These are phyloP conservation scores for Moniliophthora roreri DNA, from an alignment of 1,284 basidiomycete genomes.

Conservation along the genomic window DNA sequence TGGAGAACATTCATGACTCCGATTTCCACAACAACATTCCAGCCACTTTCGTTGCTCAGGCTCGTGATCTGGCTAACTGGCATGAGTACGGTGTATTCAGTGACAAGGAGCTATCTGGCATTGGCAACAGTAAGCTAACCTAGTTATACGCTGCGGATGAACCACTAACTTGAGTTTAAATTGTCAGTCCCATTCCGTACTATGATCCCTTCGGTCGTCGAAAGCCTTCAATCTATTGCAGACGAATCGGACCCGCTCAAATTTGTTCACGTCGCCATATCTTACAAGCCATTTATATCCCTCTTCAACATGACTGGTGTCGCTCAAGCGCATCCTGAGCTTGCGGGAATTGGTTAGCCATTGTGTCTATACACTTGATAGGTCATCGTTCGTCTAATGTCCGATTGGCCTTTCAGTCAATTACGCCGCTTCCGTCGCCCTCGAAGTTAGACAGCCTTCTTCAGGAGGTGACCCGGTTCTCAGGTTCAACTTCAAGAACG, in stretches of 20 bases:
- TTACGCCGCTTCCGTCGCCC: slow-evolving; percentile 68
- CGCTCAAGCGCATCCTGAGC: slow-evolving; percentile 47
- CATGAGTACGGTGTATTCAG: slow-evolving; percentile 77
- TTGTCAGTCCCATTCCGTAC: slow-evolving; percentile 68
- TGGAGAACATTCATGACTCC: slow-evolving; percentile 69
- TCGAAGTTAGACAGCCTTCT: slow-evolving; percentile 64
- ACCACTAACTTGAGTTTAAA: neutral
- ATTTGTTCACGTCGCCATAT: slow-evolving; percentile 62
- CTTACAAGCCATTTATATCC: slow-evolving; percentile 85
- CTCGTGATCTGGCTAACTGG: slow-evolving; percentile 67
- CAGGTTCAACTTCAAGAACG: slow-evolving; percentile 81
- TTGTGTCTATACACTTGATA: neutral
- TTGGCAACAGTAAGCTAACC: slow-evolving; percentile 65
- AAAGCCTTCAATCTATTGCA: slow-evolving; percentile 58
- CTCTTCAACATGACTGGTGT: slow-evolving; percentile 77
- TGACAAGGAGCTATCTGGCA: slow-evolving; percentile 49
- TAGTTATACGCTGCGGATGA: neutral
- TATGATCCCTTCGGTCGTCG: slow-evolving; percentile 61
- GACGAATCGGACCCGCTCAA: slow-evolving; percentile 63
- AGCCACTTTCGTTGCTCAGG: slow-evolving; percentile 55
- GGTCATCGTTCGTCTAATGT: neutral
- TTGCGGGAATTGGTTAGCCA: slow-evolving; percentile 62
- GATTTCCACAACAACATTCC: slow-evolving; percentile 56
- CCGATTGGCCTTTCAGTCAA: slow-evolving; percentile 44
- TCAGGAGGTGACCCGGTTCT: slow-evolving; percentile 53